phyloP scores from a whole-genome alignment of 2,329 filamentous ascomycete species.

The Teratosphaeria viscida region DNA sequence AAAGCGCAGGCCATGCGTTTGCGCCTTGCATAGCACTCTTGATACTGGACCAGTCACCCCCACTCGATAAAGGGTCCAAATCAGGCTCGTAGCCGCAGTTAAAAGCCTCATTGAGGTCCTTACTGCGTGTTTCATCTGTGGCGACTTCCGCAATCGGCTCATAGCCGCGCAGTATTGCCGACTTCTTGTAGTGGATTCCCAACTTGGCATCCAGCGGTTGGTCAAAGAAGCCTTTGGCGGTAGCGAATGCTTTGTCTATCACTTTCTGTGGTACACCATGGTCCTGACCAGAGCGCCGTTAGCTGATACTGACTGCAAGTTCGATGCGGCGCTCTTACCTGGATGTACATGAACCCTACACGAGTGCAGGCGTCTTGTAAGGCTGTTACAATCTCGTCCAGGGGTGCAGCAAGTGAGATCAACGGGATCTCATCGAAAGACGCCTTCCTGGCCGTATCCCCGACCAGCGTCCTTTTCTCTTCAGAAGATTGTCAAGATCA shows the following conservation, averaged over 20 bases:
- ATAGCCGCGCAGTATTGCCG: slow-evolving; percentile 52
- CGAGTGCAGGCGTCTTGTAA: slow-evolving; percentile 13
- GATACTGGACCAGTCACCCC: neutral
- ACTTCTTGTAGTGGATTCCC: slow-evolving; percentile 52
- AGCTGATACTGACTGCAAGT: neutral
- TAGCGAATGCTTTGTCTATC: slow-evolving; percentile 10
- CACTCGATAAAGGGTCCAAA: slow-evolving; percentile 8
- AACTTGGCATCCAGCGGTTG: slow-evolving; percentile 39
- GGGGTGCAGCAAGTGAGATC: slow-evolving; percentile 10
- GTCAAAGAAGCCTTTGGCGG: slow-evolving; percentile 23
- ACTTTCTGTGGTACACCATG: slow-evolving; percentile 51
- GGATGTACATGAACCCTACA: slow-evolving; percentile 17
- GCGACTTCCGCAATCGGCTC: slow-evolving; percentile 65
- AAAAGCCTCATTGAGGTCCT: slow-evolving; percentile 37
- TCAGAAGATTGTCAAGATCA: neutral
- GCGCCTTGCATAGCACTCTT: slow-evolving; percentile 10
- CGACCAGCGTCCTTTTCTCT: slow-evolving; percentile 10
- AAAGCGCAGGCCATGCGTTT: slow-evolving; percentile 17
- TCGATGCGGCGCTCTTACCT: neutral
- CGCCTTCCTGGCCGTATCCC: slow-evolving; percentile 12
- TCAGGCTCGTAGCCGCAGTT: slow-evolving; percentile 15
- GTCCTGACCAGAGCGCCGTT: slow-evolving; percentile 38
- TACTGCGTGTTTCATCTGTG: slow-evolving; percentile 43
- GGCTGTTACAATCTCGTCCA: slow-evolving; percentile 9
- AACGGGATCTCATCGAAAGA: slow-evolving; percentile 15